Conservation (phyloP, 1,284 basidiomycete genomes). For the Trichosporon sp. region DNA sequence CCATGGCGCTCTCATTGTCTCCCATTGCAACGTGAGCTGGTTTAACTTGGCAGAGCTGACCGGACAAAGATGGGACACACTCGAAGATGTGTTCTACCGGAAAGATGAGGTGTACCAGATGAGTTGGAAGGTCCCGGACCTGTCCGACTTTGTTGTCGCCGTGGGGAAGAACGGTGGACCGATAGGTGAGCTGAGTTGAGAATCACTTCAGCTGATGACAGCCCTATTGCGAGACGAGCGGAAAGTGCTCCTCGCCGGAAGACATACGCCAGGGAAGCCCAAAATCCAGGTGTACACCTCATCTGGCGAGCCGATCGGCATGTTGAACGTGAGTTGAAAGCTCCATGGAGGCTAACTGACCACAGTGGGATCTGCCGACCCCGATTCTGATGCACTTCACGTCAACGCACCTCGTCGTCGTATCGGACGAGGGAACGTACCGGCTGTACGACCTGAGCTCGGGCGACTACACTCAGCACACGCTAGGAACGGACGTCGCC, state of each 20-base stretch:
- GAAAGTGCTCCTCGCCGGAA: constrained; percentile 71
- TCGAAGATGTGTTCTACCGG: constrained; percentile 53
- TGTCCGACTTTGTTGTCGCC: constrained; percentile 75
- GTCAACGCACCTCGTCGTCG: constrained; percentile 67
- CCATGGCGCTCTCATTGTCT: constrained; percentile 21
- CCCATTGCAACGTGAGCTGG: constrained; percentile 26
- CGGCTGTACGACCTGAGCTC: constrained; percentile 73
- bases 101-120: constrained; percentile 79
- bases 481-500: constrained; percentile 75
- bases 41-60: background rate
- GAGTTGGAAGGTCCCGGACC: constrained; percentile 69
- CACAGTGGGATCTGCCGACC: constrained; percentile 43
- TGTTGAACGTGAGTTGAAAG: constrained; percentile 45
- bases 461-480: constrained; percentile 75
- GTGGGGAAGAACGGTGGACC: constrained; percentile 84
- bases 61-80: constrained; percentile 47
- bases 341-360: constrained; percentile 7
- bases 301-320: constrained; percentile 47
- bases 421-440: constrained; percentile 90
- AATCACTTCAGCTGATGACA: background rate
- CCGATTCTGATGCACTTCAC: constrained; percentile 40
- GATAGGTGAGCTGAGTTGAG: constrained; percentile 57
- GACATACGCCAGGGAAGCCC: constrained; percentile 63
- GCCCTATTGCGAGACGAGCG: constrained; percentile 82
- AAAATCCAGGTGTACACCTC: constrained; percentile 54